Conservation (phyloP, 768 basidiomycete genomes). For the Polyporus arcularius region DNA sequence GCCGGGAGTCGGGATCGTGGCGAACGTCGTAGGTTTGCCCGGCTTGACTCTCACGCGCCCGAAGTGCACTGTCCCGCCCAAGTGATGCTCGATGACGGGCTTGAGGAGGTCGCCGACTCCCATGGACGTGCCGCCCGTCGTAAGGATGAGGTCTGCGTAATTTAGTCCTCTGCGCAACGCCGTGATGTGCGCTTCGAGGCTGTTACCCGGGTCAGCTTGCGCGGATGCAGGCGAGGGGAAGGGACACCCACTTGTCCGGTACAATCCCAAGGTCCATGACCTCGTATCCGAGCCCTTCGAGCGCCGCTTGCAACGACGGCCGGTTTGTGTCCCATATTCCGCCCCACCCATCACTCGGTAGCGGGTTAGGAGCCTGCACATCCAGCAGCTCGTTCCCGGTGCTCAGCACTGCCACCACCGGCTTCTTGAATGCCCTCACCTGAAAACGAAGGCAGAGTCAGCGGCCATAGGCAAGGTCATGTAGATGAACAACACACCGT, state of each 20-base stretch:
- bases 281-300: conserved; percentile 73
- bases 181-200: conserved; percentile 56
- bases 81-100: conserved; percentile 80
- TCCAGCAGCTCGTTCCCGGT: conserved; percentile 85
- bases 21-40: conserved; percentile 91
- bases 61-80: conserved; percentile 79
- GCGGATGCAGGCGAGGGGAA: background rate
- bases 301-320: conserved; percentile 69
- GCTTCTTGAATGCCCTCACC: conserved; percentile 72
- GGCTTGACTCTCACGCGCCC: conserved; percentile 74
- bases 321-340: conserved; percentile 87
- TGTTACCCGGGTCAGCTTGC: conserved; percentile 25
- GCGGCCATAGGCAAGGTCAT: background rate
- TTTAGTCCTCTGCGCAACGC: conserved; percentile 60
- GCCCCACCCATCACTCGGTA: conserved; percentile 51
- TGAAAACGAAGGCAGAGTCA: conserved; percentile 29
- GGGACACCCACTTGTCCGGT: conserved; percentile 56
- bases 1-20: conserved; percentile 58
- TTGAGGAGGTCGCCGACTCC: conserved; percentile 85
- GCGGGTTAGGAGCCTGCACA: conserved; percentile 44
- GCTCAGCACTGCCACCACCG: conserved; percentile 77
- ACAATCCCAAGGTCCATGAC: conserved; percentile 84
- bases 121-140: conserved; percentile 93
- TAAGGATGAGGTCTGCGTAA: conserved; percentile 72
- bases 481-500: conserved; percentile 45